Base-by-base conservation (phyloP, 768 basidiomycete genomes). In the Auriscalpium orientale region DNA sequence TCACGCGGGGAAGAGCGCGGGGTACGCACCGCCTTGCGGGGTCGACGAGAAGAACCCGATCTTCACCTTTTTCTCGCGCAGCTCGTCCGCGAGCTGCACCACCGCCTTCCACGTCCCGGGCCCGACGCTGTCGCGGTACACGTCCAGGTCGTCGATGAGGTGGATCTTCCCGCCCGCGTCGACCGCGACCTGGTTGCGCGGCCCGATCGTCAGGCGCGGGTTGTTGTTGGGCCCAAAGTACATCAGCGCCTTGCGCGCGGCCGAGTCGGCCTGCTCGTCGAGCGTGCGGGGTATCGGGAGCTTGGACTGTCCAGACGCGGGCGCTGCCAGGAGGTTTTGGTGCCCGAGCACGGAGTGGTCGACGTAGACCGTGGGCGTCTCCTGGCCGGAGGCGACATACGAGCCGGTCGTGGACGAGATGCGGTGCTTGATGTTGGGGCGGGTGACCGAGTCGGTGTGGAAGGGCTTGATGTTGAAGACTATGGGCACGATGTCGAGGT, bases 31-130 rank as follows among this genome's bases (percentile, higher is more conserved):
- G 77, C 94, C 94, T 74, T 95, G 92, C 11, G 94, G 94, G 7
- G 95, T 98, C 10, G 91, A 93, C 33, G 89, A 92, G 73, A 95
- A 95, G 80, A 95, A 95, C 21, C 86, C 87, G 60, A 95, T 89
- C 71, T 89, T 91, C 67, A 91, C 75, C 59, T 93, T 87, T 72
- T 88, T 91, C 69, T 88, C 84, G 55, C 85, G 84, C 45, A 97
- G 79, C 66, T 93, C 91, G 50, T 88, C 83, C 5, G 89, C 87
- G 47, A 93, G 84, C 64, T 88, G 87, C 67, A 73, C 77, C 57
- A 95, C 89, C 0, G 89, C 79, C 60, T 84, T 85, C 91, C 90
- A 95, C 3, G 90, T 87, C 54, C 83, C 79, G 55, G 77, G 59
- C 56, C 85, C 77, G 56, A 91, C 90, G 3, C 85, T 84, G 63